Conservation (phyloP, 2,329 filamentous ascomycete species). For the Ophiognomonia clavigignenti-juglandacearum region DNA sequence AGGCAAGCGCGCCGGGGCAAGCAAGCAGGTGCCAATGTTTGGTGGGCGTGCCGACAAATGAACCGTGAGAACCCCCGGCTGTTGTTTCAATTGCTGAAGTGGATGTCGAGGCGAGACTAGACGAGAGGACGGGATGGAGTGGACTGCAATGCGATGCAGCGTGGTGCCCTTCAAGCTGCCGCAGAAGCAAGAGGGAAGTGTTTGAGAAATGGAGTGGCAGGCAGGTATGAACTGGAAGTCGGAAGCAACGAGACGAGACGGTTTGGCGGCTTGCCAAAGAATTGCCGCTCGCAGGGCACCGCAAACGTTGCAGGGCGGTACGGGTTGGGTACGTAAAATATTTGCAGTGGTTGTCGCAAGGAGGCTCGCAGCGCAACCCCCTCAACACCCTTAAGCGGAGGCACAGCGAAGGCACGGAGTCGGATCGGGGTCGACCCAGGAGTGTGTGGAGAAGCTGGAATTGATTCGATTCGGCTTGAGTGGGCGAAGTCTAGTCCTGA, state of each 20-base stretch:
- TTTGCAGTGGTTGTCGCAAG: conserved; percentile 12
- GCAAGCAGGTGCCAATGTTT: conserved; percentile 15
- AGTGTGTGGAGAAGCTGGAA: conserved; percentile 9
- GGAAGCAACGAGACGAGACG: too few species aligned
- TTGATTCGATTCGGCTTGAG: conserved; percentile 14
- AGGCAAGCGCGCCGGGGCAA: conserved; percentile 12
- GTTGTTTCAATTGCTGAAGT: conserved; percentile 1
- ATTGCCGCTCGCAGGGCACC: too few species aligned
- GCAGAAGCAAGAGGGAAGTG: conserved; percentile 2
- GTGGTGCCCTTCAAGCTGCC: neutral
- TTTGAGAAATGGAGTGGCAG: conserved; percentile 2
- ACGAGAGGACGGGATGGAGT: too few species aligned
- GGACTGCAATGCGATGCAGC: neutral
- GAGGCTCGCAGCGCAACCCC: too few species aligned
- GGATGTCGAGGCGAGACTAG: too few species aligned
- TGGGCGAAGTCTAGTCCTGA: too few species aligned
- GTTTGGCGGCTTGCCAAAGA: too few species aligned
- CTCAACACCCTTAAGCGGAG: too few species aligned
- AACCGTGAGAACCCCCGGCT: conserved; percentile 7
- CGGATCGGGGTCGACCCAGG: neutral
- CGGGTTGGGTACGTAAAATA: too few species aligned
- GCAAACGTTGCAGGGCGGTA: conserved; percentile 9
- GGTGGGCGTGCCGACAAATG: conserved; percentile 6
- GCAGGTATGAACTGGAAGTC: too few species aligned
- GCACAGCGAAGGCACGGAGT: neutral